Evolutionary conservation across 371 early-diverging fungal genomes (phyloP).

Genomic region (Apophysomyces elegans): DNA sequence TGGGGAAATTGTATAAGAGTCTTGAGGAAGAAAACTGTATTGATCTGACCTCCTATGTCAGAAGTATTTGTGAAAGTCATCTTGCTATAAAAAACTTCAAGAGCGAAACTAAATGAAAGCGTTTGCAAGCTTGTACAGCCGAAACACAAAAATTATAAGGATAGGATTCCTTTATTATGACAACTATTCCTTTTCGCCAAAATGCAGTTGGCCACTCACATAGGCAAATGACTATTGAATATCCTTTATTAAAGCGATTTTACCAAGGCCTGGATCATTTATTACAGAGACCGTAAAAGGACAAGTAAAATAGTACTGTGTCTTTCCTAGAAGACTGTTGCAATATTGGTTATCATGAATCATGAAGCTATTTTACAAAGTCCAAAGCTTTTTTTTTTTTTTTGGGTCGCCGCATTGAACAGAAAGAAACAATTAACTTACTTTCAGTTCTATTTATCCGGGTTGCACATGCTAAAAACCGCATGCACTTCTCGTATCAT

Average conservation of each 20-base stretch:
- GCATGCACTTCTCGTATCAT: too few species aligned
- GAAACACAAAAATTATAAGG: not conserved
- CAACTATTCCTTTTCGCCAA: not conserved
- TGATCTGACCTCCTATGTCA: not conserved
- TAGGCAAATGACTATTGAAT: not conserved
- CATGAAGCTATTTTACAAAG: too few species aligned
- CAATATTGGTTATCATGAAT: too few species aligned
- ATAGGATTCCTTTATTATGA: not conserved
- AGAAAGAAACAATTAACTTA: too few species aligned
- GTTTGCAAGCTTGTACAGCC: not conserved
- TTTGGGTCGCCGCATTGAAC: too few species aligned
- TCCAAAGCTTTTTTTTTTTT: too few species aligned
- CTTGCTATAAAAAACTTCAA: not conserved
- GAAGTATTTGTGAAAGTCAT: not conserved
- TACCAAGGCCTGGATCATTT: too few species aligned
- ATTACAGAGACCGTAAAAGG: too few species aligned
- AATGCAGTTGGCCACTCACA: not conserved
- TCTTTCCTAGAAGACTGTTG: too few species aligned
- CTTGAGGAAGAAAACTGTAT: not conserved
- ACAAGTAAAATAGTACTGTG: too few species aligned
- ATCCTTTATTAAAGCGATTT: not conserved
- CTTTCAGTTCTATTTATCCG: too few species aligned
- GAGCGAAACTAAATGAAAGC: not conserved
- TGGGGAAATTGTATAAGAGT: not conserved
- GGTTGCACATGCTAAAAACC: too few species aligned